These are phyloP conservation scores for Penicillium salamii DNA, from an alignment of 495 filamentous ascomycete genomes.

Conservation along the genomic window DNA sequence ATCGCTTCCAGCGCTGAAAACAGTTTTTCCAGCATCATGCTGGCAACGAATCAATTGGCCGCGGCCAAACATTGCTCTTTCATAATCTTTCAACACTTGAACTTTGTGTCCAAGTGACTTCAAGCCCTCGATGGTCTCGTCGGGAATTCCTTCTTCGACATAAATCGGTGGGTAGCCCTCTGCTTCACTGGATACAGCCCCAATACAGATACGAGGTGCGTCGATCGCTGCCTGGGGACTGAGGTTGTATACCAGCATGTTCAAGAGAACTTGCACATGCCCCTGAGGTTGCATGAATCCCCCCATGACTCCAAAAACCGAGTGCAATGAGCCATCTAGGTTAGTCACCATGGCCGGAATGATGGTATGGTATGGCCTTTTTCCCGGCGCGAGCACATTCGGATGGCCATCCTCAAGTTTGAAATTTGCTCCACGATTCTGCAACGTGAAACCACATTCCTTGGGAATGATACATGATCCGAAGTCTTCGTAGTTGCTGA, in stretches of 20 bases:
- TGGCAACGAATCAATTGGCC: slow-evolving; percentile 86
- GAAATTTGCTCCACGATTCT: slow-evolving; percentile 90
- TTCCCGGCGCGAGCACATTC: slow-evolving; percentile 73
- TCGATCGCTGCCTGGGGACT: slow-evolving; percentile 88
- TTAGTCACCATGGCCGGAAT: slow-evolving; percentile 91
- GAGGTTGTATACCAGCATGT: slow-evolving; percentile 81
- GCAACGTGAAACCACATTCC: slow-evolving; percentile 85
- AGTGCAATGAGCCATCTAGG: slow-evolving; percentile 66
- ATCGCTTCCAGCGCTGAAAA: slow-evolving; percentile 89
- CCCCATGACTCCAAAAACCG: slow-evolving; percentile 94
- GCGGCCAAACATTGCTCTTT: slow-evolving; percentile 75
- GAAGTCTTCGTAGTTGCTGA: slow-evolving; percentile 90
- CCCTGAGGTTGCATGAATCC: slow-evolving; percentile 99
- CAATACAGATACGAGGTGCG: slow-evolving; percentile 81
- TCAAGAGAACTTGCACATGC: slow-evolving; percentile 91
- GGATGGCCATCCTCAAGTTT: slow-evolving; percentile 63
- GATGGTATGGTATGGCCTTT: slow-evolving; percentile 96
- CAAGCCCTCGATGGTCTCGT: slow-evolving; percentile 64
- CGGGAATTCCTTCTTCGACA: slow-evolving; percentile 81
- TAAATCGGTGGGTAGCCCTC: slow-evolving; percentile 62
- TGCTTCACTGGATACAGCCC: slow-evolving; percentile 55
- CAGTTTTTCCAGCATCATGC: slow-evolving; percentile 60
- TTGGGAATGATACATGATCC: slow-evolving; percentile 81
- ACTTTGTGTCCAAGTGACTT: slow-evolving; percentile 69
- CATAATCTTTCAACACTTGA: slow-evolving; percentile 62